Percentiles rank a stretch among this genome's conserved stretches.
Conservation (phyloP, 805 yeast species). For the Starmerella geochares region DNA sequence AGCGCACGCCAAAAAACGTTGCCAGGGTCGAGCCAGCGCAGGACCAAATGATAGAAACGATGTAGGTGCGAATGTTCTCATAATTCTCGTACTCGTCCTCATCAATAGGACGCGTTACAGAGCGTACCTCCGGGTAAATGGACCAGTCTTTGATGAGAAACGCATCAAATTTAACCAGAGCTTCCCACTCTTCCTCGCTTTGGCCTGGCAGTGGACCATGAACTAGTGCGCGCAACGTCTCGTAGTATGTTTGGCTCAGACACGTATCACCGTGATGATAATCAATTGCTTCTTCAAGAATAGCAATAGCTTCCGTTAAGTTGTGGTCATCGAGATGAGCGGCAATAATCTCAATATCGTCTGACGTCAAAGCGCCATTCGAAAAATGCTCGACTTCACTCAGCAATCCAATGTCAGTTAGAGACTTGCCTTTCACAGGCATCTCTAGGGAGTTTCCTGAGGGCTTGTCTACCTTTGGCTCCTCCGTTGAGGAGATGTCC, state of each 20-base stretch:
- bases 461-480: not conserved
- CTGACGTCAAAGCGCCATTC: constrained; percentile 9
- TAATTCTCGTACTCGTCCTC: constrained; percentile 30
- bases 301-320: constrained; percentile 34
- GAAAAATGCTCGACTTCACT: constrained; percentile 9
- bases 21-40: constrained; percentile 36
- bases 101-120: constrained; percentile 45
- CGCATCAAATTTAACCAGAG: constrained; percentile 34
- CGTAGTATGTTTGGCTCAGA: constrained; percentile 35
- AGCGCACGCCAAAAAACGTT: constrained; percentile 43
- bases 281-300: constrained; percentile 35
- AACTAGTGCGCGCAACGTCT: constrained; percentile 30
- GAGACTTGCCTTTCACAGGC: not conserved
- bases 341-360: constrained; percentile 18
- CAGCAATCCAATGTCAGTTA: constrained; percentile 3
- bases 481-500: not conserved
- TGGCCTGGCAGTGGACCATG: constrained; percentile 2
- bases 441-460: not conserved
- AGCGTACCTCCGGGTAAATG: constrained; percentile 53
- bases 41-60: constrained; percentile 43
- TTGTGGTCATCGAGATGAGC: constrained; percentile 25
- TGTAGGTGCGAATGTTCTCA: constrained; percentile 46
- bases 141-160: constrained; percentile 38
- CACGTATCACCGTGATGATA: constrained; percentile 43
- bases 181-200: constrained; percentile 23